Evolutionary conservation across 352 stramenopile species (phyloP), one percentile per base, ranked within the genome.

Genomic region (Pythium vanterpoolii): DNA sequence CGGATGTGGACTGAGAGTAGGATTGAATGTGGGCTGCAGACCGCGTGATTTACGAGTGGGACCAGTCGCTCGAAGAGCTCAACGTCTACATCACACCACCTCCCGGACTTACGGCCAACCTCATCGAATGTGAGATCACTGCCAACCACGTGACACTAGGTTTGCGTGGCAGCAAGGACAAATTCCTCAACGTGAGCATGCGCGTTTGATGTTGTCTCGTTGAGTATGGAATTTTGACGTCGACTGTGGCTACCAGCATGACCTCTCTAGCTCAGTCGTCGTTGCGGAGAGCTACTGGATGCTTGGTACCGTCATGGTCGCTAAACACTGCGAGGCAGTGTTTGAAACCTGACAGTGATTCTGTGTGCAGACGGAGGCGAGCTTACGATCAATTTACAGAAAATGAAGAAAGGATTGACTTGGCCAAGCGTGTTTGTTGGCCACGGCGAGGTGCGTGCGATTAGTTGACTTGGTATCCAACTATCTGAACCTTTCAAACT

Each of bases 261-360:
- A 96, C 14, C 90, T 98, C 8, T 86, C 77, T 45, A 96, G 90
- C 36, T 83, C 87, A n/a, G 85, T 98, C 0, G 86, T 98, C 4
- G 90, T 96, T 16, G 83, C 79, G 11, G 94, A 99, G 69, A 98
- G 91, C 58, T 98, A 97, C 68, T 99, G 96, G 96, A 98, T 93
- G 83, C 78, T 98, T 27, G 93, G 91, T 92, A 63, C 49, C 47
- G 7, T 18, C 16, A 31, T 24, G 24, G 21, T 39, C 8, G 34
- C 13, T 55, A 14, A 27, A 5, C n/a, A 5, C 19, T 43, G 11
- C n/a, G 26, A 40, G 6, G 6, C 18, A 18, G 6, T 42, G n/a
- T 19, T 11, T 9, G 19, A 30, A 53, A 16, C 11, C 3, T 52
- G 45, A 34, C 16, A 19, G 14, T 21, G 11, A 5, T 16, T 36